These are phyloP conservation scores for Mycena alexandri DNA, from an alignment of 768 basidiomycete genomes.

Conservation along the genomic window DNA sequence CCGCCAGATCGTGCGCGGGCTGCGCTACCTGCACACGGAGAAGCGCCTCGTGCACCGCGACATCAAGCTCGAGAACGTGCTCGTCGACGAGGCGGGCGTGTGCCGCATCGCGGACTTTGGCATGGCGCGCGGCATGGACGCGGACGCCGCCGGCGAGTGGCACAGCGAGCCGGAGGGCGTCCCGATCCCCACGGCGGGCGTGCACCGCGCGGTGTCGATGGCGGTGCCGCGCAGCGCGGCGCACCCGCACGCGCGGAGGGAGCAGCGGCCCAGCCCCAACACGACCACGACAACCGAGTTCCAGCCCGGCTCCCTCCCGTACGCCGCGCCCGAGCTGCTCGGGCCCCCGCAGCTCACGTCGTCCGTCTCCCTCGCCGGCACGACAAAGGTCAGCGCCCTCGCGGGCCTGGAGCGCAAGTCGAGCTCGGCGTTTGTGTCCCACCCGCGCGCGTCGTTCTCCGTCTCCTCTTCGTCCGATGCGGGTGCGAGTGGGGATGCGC, in stretches of 20 bases:
- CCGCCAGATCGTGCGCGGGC: conserved; percentile 84
- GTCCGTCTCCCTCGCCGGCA: conserved; percentile 26
- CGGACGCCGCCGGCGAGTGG: conserved; percentile 51
- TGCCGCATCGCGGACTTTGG: conserved; percentile 92
- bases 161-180: conserved; percentile 37
- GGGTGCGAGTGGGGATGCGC: too few species aligned
- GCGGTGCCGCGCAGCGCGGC: conserved; percentile 46
- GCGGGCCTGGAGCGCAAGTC: conserved; percentile 25
- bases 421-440: conserved; percentile 29
- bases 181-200: conserved; percentile 36
- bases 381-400: conserved; percentile 52
- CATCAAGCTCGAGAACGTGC: conserved; percentile 96
- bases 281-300: conserved; percentile 59
- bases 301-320: conserved; percentile 90
- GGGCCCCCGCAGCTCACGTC: conserved; percentile 56
- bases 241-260: conserved; percentile 43
- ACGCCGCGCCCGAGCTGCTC: conserved; percentile 91
- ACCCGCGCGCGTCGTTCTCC: background rate
- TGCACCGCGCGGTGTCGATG: conserved; percentile 59
- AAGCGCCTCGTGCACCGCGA: conserved; percentile 90
- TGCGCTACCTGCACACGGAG: conserved; percentile 86
- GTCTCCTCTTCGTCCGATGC: too few species aligned
- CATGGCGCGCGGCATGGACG: conserved; percentile 76
- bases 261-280: conserved; percentile 47
- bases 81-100: conserved; percentile 90